These are phyloP conservation scores for Amniculicola lignicola DNA, from an alignment of 495 filamentous ascomycete genomes.

Conservation along the genomic window DNA sequence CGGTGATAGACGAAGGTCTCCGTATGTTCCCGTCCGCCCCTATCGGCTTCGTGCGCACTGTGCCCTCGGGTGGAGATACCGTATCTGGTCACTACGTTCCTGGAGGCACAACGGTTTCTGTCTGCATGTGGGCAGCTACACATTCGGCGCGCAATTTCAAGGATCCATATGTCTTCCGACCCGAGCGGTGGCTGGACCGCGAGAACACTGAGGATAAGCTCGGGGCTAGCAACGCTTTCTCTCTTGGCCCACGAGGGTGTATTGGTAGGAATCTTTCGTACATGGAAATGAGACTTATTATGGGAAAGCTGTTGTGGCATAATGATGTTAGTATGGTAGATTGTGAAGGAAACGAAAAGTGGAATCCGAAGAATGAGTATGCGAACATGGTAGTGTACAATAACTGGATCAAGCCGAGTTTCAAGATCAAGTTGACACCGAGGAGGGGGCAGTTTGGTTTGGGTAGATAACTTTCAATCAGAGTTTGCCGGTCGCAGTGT, in stretches of 20 bases:
- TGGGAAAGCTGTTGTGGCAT: conserved; percentile 24
- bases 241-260: conserved; percentile 22
- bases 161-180: conserved; percentile 5
- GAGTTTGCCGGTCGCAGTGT: too few species aligned
- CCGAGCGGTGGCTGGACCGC: conserved; percentile 22
- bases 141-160: conserved; percentile 7
- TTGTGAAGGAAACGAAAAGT: not conserved
- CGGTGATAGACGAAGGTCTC: conserved; percentile 25
- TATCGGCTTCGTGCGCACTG: conserved; percentile 12
- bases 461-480: too few species aligned
- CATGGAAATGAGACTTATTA: conserved; percentile 29
- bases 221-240: conserved; percentile 24
- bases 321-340: conserved; percentile 22
- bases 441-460: conserved; percentile 15
- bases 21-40: conserved; percentile 24
- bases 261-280: conserved; percentile 22
- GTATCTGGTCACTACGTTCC: conserved; percentile 10
- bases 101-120: conserved; percentile 39
- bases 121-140: conserved; percentile 1
- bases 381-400: conserved; percentile 30
- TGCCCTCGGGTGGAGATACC: conserved; percentile 17
- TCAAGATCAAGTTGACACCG: conserved; percentile 21
- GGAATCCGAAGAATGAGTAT: conserved; percentile 24
- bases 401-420: conserved; percentile 26
- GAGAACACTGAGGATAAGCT: conserved; percentile 27